Evolutionary conservation across 768 basidiomycete genomes (phyloP).

Genomic region (Macrolepiota fuliginosa): DNA sequence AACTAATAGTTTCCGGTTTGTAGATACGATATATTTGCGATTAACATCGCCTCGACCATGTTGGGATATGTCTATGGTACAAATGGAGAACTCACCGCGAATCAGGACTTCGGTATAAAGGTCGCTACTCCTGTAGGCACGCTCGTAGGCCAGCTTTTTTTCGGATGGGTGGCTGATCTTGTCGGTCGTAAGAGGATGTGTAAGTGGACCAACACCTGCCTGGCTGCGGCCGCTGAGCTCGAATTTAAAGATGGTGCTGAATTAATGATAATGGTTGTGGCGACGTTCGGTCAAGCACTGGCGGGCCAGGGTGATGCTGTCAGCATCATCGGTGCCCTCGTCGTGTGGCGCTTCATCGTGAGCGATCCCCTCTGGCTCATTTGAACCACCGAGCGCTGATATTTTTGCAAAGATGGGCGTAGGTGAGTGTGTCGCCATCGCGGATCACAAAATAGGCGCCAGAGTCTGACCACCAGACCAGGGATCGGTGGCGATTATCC

Average conservation of each 20-base stretch:
- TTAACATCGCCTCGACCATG: conserved; percentile 84
- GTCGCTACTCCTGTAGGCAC: conserved; percentile 80
- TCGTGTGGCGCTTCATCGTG: conserved; percentile 81
- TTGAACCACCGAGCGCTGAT: not conserved
- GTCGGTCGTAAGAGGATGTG: conserved; percentile 82
- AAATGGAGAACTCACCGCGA: conserved; percentile 41
- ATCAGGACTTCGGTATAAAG: conserved; percentile 78
- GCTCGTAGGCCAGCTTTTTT: conserved; percentile 70
- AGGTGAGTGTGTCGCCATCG: conserved; percentile 70
- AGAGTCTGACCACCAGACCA: too few relatives aligned
- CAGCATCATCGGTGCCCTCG: conserved; percentile 68
- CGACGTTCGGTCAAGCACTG: conserved; percentile 77
- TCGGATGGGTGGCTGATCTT: conserved; percentile 78
- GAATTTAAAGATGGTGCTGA: conserved; percentile 56
- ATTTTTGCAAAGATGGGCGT: conserved; percentile 55
- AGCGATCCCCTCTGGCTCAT: conserved; percentile 13
- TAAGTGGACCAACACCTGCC: conserved; percentile 30
- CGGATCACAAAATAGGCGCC: too few relatives aligned
- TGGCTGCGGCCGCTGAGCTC: not conserved
- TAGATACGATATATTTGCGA: conserved; percentile 86
- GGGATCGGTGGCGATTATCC: conserved; percentile 59
- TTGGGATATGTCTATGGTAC: conserved; percentile 76
- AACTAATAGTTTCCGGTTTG: not conserved
- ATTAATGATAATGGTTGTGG: conserved; percentile 79
- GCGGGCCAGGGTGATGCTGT: conserved; percentile 67